Evolutionary conservation across 306 rosid genomes (phyloP).

Genomic region (Acacia crassicarpa): DNA sequence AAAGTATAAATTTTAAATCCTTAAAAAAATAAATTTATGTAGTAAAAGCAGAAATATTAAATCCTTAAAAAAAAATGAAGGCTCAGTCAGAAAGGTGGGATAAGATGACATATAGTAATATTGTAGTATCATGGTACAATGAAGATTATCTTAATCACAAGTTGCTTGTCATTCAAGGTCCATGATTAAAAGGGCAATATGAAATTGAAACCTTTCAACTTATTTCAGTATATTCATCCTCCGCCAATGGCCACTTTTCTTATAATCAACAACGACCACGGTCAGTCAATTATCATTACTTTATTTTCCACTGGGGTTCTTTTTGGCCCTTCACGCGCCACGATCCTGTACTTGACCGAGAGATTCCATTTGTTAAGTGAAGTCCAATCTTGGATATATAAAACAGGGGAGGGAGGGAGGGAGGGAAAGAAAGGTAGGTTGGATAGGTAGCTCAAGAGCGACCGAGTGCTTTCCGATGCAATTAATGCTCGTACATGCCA

Average conservation of each 20-base stretch:
- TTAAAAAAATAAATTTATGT: no score
- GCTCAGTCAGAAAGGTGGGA: not conserved
- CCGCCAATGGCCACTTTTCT: not conserved
- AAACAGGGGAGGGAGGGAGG: conserved; percentile 5
- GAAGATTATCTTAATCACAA: conserved; percentile 23
- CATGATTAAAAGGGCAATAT: conserved; percentile 9
- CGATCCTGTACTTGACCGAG: not conserved
- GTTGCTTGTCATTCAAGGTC: conserved; percentile 20
- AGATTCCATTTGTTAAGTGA: conserved; percentile 9
- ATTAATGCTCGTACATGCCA: conserved; percentile 3
- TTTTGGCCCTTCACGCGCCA: conserved; percentile 26
- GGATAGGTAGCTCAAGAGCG: conserved; percentile 32
- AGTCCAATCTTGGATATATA: not conserved
- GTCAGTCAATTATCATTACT: conserved; percentile 30
- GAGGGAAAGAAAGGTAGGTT: conserved; percentile 46
- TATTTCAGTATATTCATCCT: not conserved
- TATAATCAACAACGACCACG: conserved; percentile 23
- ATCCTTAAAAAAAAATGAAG: not conserved
- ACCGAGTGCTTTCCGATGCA: not conserved
- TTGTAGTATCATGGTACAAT: not conserved
- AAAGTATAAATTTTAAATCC: no score
- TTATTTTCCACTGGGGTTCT: not conserved
- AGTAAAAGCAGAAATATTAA: no score
- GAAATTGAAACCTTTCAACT: not conserved
- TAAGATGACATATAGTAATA: not conserved